Base-by-base conservation (phyloP, 2,329 filamentous ascomycete genomes). In the Fusarium palustre region DNA sequence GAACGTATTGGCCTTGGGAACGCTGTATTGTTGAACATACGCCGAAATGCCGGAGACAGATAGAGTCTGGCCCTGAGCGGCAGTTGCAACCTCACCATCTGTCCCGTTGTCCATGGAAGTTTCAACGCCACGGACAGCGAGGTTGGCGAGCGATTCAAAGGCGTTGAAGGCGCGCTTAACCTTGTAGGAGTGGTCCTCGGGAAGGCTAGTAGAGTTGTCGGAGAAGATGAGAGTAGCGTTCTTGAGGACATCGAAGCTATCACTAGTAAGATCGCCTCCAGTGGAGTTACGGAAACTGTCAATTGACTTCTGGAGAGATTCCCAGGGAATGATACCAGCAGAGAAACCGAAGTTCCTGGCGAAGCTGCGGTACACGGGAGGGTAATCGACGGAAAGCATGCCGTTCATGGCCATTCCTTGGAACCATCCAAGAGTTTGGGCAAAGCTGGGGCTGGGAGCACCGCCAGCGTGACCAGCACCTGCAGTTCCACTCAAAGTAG, bases 321-420 rank as follows among this genome's bases (percentile, higher is more conserved):
- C 87, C 93, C 93, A 97, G 9, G 92, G 88, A 59, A 98, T 85
- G 59, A 98, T 81, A 52, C 94, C 94, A 30, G 91, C 91, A 69
- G 93, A 95, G 84, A 97, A 98, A 47, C 86, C 94, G 79, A 99
- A 98, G 82, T 98, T 98, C 82, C 92, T 92, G 66, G 91, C 84
- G 80, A 97, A 99, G 78, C 90, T 95, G 72, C 90, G 89, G 82
- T 98, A 98, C 38, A 98, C 89, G 36, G 88, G 84, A 6, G 96
- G 96, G 72, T 97, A 94, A 74, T 90, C 88, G 74, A 97, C 94
- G 63, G 92, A 97, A 78, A 97, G 86, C 96, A 98, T 98, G 70
- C 96, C 94, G 79, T 96, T 97, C 84, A 96, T 91, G 30, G 96
- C 94, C 85, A 98, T 92, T 50, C 91, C 91, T 80, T 98, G 94